Percentiles rank a stretch among this genome's conserved stretches.
Conservation (phyloP, 768 basidiomycete genomes). For the Agrocybe pediades region DNA sequence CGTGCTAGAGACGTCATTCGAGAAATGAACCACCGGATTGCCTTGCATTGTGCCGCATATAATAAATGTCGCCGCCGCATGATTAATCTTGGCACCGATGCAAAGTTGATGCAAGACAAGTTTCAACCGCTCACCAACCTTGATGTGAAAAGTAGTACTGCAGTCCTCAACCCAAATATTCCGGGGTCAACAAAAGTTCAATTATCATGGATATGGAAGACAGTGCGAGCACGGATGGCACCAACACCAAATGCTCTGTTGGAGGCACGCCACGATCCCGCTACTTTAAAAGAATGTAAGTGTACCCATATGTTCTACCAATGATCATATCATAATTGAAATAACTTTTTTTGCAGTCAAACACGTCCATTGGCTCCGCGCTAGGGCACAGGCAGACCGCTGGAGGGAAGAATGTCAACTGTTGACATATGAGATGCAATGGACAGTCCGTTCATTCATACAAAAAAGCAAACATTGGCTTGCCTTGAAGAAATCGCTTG, state of each 20-base stretch:
- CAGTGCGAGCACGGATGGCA: neutral
- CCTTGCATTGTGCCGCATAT: conserved; percentile 4
- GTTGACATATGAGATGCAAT: conserved; percentile 3
- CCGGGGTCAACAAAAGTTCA: conserved; percentile 4
- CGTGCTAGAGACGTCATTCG: neutral
- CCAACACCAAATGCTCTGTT: neutral
- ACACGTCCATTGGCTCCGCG: conserved; percentile 19
- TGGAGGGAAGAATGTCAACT: conserved; percentile 13
- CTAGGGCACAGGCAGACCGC: conserved; percentile 5
- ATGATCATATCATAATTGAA: neutral
- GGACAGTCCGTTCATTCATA: neutral
- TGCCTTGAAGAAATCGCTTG: neutral
- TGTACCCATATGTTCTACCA: neutral
- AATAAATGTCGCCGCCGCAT: neutral
- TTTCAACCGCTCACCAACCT: neutral
- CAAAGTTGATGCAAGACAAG: neutral
- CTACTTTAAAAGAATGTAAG: conserved; percentile 9
- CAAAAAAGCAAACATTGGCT: neutral
- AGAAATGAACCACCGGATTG: conserved; percentile 3
- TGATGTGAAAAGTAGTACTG: conserved; percentile 16
- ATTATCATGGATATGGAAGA: conserved; percentile 16
- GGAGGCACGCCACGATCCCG: neutral
- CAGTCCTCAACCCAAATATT: conserved; percentile 13
- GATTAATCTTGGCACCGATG: neutral
- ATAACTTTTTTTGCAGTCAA: conserved; percentile 2